Evolutionary conservation across 2,329 filamentous ascomycete genomes (phyloP), one percentile per base, ranked within the genome.

Genomic region (Alternaria hordeiaustralica): DNA sequence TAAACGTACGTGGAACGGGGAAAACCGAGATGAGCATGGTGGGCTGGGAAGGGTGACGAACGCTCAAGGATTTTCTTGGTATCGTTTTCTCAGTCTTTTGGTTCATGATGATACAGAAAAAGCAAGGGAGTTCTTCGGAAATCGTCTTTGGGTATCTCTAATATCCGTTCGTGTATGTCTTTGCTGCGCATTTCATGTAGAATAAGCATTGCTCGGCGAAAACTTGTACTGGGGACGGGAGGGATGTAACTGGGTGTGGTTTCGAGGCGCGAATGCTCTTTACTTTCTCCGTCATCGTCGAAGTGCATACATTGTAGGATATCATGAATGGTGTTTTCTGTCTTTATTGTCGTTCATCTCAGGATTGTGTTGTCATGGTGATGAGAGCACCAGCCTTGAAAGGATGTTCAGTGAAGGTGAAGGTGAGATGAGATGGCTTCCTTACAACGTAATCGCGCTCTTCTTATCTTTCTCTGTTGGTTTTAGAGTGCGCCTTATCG

Each of bases 151-250:
- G 66, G 62, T 60, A 56, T 67, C 61, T 49, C 45, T 66, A 61
- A 21, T 26, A 28, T 61, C 46, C 46, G 25, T 30, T 65, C 49
- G 55, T 54, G 47, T 45, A 59, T 53, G 63, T 58, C 44, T 21
- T 65, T 65, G 50, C 58, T 69, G 61, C 64, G 60, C 58, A 60
- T 66, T 53, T 67, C 64, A 60, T 70, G 68, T 70, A 70, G 68
- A 70, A 63, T 69, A 69, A 66, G 66, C 68, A 69, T 70, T 70
- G 63, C 64, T 60, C 60, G 67, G 67, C 65, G 67, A 70, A 70
- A 53, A 68, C 30, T 60, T 63, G 47, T 44, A 63, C 45, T 53
- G 55, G 43, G 54, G 51, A 41, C 36, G 36, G 36, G 36, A 41
- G 18, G 59, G 45, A 53, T 56, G 50, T 57, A 41, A 41, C 54